phyloP scores from a whole-genome alignment of 805 yeast genomes.

The Starmerella apicola region DNA sequence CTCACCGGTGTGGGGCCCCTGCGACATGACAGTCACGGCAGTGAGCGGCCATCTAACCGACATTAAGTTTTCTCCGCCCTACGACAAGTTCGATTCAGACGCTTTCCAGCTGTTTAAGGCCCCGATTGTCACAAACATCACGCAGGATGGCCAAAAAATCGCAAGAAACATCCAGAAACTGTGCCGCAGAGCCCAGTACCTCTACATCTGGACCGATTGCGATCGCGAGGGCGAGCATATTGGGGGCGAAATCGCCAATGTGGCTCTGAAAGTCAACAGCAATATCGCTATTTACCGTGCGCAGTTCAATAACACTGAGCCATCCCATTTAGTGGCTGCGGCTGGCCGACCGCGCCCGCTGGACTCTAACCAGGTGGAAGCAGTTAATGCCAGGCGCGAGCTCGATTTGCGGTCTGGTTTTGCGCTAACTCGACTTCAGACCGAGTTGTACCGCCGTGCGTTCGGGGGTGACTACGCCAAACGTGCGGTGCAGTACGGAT shows the following conservation, averaged over 20 bases:
- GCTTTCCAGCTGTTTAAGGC: slow-evolving; percentile 63
- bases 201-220: slow-evolving; percentile 98
- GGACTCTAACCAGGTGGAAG: slow-evolving; percentile 60
- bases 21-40: slow-evolving; percentile 81
- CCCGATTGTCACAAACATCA: slow-evolving; percentile 37
- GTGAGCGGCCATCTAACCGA: slow-evolving; percentile 76
- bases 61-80: slow-evolving; percentile 50
- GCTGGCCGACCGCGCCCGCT: slow-evolving; percentile 54
- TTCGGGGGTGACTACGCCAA: slow-evolving; percentile 24
- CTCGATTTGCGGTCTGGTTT: slow-evolving; percentile 82
- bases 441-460: slow-evolving; percentile 31
- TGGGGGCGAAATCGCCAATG: slow-evolving; percentile 66
- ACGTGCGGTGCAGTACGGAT: slow-evolving; percentile 61
- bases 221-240: slow-evolving; percentile 93
- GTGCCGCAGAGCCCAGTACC: slow-evolving; percentile 43
- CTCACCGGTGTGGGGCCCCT: slow-evolving; percentile 50
- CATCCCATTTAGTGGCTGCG: slow-evolving; percentile 57
- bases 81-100: slow-evolving; percentile 51
- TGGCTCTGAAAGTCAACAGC: slow-evolving; percentile 46
- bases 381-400: slow-evolving; percentile 78
- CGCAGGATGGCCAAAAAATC: slow-evolving; percentile 36
- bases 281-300: slow-evolving; percentile 56
- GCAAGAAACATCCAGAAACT: slow-evolving; percentile 57
- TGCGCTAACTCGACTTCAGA: slow-evolving; percentile 72
- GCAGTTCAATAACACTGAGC: slow-evolving; percentile 75